A percentile compares a stretch with the other conserved stretches of the same genome.
Conservation (phyloP, 1,284 basidiomycete genomes). For the Wallemia hederae region DNA sequence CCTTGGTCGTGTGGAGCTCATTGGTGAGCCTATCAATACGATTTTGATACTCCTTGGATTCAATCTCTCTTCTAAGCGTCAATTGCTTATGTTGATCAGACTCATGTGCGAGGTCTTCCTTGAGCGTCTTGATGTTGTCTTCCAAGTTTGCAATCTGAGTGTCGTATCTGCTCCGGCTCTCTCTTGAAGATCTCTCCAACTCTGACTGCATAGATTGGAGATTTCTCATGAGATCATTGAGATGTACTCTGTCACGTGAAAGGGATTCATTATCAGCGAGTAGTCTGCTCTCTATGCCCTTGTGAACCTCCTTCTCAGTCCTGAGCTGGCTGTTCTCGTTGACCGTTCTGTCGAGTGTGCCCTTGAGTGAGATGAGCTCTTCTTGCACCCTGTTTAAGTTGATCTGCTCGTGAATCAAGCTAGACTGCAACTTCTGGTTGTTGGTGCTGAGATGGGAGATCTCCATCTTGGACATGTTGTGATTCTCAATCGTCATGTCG, state of each 20-base stretch:
- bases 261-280: not conserved
- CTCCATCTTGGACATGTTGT: not conserved
- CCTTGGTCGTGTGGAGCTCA: conserved; percentile 11
- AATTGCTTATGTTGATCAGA: not conserved
- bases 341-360: not conserved
- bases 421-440: not conserved
- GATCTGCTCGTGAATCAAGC: not conserved
- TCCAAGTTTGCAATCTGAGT: not conserved
- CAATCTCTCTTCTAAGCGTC: not conserved
- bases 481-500: not conserved
- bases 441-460: not conserved
- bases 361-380: not conserved
- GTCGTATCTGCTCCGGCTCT: not conserved
- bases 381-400: not conserved
- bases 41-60: not conserved
- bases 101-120: not conserved
- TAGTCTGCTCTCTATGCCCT: not conserved
- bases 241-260: not conserved
- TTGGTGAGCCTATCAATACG: not conserved
- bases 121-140: not conserved
- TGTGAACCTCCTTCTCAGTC: not conserved
- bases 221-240: not conserved
- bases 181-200: not conserved
- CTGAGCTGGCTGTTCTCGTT: not conserved
- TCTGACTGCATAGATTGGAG: not conserved